These are phyloP conservation scores for Neurospora terricola DNA, from an alignment of 495 filamentous ascomycete genomes.

Conservation along the genomic window DNA sequence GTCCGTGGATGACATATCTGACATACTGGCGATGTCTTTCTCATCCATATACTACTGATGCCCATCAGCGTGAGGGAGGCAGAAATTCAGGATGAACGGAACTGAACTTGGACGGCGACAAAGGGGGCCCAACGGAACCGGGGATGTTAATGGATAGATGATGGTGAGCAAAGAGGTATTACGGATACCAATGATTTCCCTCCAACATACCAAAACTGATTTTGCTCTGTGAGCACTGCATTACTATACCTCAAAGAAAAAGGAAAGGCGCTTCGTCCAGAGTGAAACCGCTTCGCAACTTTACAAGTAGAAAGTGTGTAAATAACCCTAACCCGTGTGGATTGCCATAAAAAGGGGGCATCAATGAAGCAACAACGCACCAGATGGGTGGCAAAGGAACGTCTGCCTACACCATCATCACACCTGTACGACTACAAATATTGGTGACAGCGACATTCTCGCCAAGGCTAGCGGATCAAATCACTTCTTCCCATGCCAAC, in stretches of 20 bases:
- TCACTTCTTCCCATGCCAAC: not conserved
- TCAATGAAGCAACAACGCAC: not conserved
- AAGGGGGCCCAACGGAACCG: not conserved
- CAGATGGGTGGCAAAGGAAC: not conserved
- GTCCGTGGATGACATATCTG: not conserved
- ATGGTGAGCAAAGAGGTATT: not conserved
- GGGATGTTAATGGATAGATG: not conserved
- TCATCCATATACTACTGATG: not conserved
- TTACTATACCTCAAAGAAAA: not conserved
- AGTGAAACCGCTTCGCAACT: not conserved
- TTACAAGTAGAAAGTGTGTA: not conserved
- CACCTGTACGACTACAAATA: not conserved
- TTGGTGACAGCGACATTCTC: not conserved
- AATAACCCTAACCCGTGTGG: not conserved
- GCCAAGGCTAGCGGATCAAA: not conserved
- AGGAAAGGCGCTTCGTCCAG: not conserved
- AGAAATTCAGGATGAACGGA: not conserved
- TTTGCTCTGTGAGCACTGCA: not conserved
- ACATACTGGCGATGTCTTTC: not conserved
- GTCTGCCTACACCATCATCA: not conserved
- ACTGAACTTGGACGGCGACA: not conserved
- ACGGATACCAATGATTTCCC: not conserved
- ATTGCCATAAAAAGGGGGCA: not conserved
- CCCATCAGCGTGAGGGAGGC: not conserved
- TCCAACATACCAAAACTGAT: not conserved